Conservation (phyloP, 129 eudicot genomes). For the Chrysanthemum lavandulifolium region DNA sequence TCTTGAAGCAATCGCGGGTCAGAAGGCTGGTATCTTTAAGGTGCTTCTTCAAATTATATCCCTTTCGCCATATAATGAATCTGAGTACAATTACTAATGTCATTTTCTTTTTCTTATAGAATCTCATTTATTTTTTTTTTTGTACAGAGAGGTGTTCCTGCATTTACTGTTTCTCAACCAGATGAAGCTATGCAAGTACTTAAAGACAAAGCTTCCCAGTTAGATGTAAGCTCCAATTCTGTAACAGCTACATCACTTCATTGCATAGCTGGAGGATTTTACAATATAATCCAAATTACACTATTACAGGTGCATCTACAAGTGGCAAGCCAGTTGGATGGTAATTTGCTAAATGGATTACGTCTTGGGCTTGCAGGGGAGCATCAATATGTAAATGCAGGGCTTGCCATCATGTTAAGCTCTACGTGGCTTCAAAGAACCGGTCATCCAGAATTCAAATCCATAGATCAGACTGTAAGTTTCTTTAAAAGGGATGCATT, state of each 20-base stretch:
- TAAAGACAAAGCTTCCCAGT: constrained; percentile 56
- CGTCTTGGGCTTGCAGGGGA: constrained; percentile 90
- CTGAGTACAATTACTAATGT: neutral
- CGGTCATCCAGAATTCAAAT: constrained; percentile 53
- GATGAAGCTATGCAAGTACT: constrained; percentile 94
- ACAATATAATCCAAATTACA: constrained; percentile 5
- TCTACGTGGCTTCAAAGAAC: constrained; percentile 80
- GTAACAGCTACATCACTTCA: neutral
- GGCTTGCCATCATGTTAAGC: constrained; percentile 83
- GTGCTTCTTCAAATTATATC: constrained; percentile 29
- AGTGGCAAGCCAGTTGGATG: constrained; percentile 63
- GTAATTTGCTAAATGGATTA: constrained; percentile 52
- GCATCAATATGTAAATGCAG: constrained; percentile 87
- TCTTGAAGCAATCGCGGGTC: constrained; percentile 86
- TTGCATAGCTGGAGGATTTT: neutral
- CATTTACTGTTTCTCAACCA: constrained; percentile 90
- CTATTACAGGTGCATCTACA: constrained; percentile 64
- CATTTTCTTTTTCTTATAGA: neutral
- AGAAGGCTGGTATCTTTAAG: constrained; percentile 96
- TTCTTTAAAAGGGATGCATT: constrained; percentile 3
- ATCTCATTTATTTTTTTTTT: constrained; percentile 9
- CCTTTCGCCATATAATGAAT: neutral
- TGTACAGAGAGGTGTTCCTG: constrained; percentile 69
- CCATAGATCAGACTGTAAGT: constrained; percentile 56
- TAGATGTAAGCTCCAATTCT: constrained; percentile 58